These are phyloP conservation scores for Handroanthus guayacan DNA, from an alignment of 257 asterid species.

Conservation along the genomic window DNA sequence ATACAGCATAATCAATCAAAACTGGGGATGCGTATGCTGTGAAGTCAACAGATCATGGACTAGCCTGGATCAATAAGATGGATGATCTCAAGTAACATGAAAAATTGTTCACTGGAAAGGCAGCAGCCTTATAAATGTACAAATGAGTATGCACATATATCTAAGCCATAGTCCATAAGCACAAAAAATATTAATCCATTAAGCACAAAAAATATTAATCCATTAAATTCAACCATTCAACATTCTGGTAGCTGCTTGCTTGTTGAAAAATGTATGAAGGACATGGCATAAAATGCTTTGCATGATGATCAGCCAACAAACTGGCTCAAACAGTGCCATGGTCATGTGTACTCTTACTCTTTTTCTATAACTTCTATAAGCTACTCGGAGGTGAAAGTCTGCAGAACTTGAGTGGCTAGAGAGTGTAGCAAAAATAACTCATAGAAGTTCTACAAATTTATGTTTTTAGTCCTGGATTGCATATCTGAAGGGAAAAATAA, in stretches of 20 bases:
- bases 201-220: too few relatives aligned
- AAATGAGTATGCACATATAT: constrained; percentile 1
- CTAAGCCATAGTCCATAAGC: not conserved
- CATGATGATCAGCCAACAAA: not conserved
- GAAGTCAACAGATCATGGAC: not conserved
- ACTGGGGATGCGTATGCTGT: constrained; percentile 8
- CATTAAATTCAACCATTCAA: too few relatives aligned
- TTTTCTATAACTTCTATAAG: not conserved
- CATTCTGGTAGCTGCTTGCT: not conserved
- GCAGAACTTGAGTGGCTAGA: constrained; percentile 1
- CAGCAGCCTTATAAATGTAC: not conserved
- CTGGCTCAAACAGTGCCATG: not conserved
- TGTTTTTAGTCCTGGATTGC: not conserved
- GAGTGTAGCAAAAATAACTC: not conserved
- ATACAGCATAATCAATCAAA: constrained; percentile 9
- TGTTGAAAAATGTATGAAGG: constrained; percentile 2
- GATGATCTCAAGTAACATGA: not conserved
- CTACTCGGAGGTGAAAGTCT: not conserved
- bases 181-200: not conserved
- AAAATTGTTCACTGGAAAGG: constrained; percentile 2
- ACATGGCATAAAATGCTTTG: constrained; percentile 9
- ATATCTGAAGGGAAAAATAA: not conserved
- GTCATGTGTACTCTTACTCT: not conserved
- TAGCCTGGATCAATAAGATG: constrained; percentile 5
- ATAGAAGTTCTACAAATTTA: not conserved